Percentiles rank a stretch among this genome's conserved stretches.
phyloP scores from a whole-genome alignment of 2,329 filamentous ascomycete genomes.

The Fusarium oxysporum region DNA sequence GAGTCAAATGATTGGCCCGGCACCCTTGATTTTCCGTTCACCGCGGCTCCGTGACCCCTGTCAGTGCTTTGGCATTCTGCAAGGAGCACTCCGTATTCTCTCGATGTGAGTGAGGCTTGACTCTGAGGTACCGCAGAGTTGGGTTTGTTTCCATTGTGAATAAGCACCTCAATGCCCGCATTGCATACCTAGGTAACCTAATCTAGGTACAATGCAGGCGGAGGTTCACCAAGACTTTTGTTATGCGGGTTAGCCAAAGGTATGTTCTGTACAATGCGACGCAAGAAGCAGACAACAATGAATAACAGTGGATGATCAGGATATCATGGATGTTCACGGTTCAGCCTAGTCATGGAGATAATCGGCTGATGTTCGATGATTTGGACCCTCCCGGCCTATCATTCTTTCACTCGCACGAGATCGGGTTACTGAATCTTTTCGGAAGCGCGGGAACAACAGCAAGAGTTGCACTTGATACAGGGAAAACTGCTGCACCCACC shows the following conservation, averaged over 20 bases:
- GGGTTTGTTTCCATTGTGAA: background rate
- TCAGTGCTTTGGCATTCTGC: conserved; percentile 25
- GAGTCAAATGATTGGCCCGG: conserved; percentile 45
- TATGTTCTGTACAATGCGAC: background rate
- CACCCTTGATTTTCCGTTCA: conserved; percentile 46
- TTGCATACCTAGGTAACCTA: background rate
- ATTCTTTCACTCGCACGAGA: conserved; percentile 36
- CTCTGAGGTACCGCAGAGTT: background rate
- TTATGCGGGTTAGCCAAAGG: background rate
- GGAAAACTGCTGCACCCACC: conserved; percentile 9
- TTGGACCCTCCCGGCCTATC: background rate
- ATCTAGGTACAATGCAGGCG: background rate
- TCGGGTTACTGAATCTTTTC: conserved; percentile 29
- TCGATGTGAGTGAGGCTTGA: conserved; percentile 19
- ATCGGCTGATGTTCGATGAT: conserved; percentile 35
- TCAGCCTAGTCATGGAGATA: conserved; percentile 16
- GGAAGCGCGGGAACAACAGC: conserved; percentile 15
- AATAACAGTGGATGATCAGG: conserved; percentile 1
- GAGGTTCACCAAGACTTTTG: background rate
- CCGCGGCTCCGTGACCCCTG: conserved; percentile 38
- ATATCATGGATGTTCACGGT: conserved; percentile 16
- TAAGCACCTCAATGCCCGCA: background rate
- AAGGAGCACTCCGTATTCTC: conserved; percentile 41
- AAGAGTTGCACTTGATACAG: conserved; percentile 10
- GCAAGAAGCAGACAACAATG: background rate